Percentiles rank a stretch among this genome's conserved stretches.
phyloP scores from a whole-genome alignment of 345 rosid species.

The Psidium guajava region DNA sequence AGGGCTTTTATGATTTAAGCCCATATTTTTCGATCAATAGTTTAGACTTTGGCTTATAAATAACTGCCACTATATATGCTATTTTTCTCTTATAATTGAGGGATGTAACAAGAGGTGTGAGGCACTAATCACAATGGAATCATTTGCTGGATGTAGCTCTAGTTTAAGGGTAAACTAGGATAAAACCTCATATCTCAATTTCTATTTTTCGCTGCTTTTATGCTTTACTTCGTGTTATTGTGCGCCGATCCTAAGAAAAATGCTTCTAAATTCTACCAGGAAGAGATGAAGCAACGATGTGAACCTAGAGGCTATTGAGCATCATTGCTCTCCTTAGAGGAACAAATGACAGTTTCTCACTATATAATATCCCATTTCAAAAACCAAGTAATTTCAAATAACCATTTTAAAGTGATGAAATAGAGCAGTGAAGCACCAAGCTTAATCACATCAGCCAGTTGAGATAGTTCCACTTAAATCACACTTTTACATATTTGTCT shows the following conservation, averaged over 20 bases:
- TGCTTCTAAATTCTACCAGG: background rate
- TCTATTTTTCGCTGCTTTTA: too few species aligned
- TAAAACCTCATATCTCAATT: too few species aligned
- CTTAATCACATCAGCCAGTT: background rate
- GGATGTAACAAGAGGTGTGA: too few species aligned
- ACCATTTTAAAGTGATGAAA: background rate
- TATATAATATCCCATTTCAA: background rate
- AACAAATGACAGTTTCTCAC: background rate
- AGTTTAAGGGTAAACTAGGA: too few species aligned
- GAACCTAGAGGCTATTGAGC: background rate
- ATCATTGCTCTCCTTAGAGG: background rate
- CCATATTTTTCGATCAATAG: too few species aligned
- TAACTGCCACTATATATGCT: too few species aligned
- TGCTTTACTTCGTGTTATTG: too few species aligned
- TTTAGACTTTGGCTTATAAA: too few species aligned
- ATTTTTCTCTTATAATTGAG: too few species aligned
- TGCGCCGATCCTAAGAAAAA: background rate
- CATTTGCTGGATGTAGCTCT: too few species aligned
- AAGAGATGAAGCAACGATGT: background rate
- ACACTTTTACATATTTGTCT: background rate
- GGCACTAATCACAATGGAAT: too few species aligned
- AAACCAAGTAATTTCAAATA: background rate
- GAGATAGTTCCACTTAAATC: background rate
- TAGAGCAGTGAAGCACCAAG: background rate
- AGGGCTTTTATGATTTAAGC: too few species aligned